Evolutionary conservation across 306 rosid species (phyloP), one percentile per base, ranked within the genome.

Genomic region (Malus sylvestris): DNA sequence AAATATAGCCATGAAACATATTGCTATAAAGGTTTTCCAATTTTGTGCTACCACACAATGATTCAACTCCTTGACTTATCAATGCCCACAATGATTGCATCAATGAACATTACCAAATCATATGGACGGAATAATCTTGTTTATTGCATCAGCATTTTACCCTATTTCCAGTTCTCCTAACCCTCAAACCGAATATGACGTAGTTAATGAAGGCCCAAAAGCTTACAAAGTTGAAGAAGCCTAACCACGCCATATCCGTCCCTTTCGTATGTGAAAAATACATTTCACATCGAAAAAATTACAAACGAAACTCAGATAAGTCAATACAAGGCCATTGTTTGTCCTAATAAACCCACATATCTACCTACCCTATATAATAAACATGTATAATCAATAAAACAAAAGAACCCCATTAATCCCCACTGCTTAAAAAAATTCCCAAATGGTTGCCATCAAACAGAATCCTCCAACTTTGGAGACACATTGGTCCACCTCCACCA

Each of bases 401-500:
- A 66, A 32, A 67, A 20, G 53, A 29, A 66, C 30, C 42, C 74
- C 2, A 9, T 30, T 4, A 11, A 72, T 12, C 44, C n/a, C 19
- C 64, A 63, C 62, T 32, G 38, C 46, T 78, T 59, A 27, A n/a
- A 23, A n/a, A 23, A n/a, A 59, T 44, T 20, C 10, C 44, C 49
- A n/a, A 71, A 63, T 9, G 57, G 30, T 59, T 67, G 64, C 25
- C 72, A 67, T 23, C 55, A 69, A 27, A 38, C 40, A 79, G 6
- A 49, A 22, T 30, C n/a, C 46, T 62, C 71, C 67, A 73, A 68
- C 79, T 10, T 73, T 45, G 27, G 70, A 42, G 46, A 40, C 66
- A 72, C 66, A 72, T 72, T 32, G 76, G 75, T 55, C 65, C 66
- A 40, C 66, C 35, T 68, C 27, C 29, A 46, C 61, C 62, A 69